Percentiles rank a stretch among this genome's conserved stretches.
Conservation (phyloP, 768 basidiomycete species). For the Pholiota conissans region DNA sequence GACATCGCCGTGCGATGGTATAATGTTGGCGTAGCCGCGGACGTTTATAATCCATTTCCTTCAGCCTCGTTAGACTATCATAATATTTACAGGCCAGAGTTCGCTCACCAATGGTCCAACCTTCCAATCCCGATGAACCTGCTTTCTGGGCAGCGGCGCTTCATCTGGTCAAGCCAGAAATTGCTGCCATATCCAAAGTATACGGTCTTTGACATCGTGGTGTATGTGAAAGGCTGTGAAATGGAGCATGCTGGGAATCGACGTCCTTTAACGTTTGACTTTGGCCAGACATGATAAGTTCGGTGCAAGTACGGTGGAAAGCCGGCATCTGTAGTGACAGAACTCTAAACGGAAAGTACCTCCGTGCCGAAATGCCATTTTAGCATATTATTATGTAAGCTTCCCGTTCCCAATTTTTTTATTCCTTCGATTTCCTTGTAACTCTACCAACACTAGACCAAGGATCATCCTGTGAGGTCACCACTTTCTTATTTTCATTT, state of each 20-base stretch:
- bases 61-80: not conserved
- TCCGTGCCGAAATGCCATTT: not conserved
- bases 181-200: conserved; percentile 57
- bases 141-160: conserved; percentile 43
- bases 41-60: conserved; percentile 52
- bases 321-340: not conserved
- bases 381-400: conserved; percentile 14
- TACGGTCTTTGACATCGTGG: conserved; percentile 21
- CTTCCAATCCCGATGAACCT: conserved; percentile 39
- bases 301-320: not conserved
- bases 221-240: conserved; percentile 11
- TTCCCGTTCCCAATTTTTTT: conserved; percentile 5
- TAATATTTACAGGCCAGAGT: not conserved
- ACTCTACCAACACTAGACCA: conserved; percentile 53
- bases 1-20: conserved; percentile 38
- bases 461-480: conserved; percentile 94
- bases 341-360: not conserved
- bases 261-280: not conserved
- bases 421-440: conserved; percentile 4
- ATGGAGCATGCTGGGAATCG: conserved; percentile 2
- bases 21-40: conserved; percentile 44
- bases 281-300: not conserved
- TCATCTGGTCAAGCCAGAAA: conserved; percentile 51
- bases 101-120: conserved; percentile 40
- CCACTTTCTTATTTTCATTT: conserved; percentile 13